A percentile compares a stretch with the other conserved stretches of the same genome.
Evolutionary conservation across 192 early-diverging fungal genomes (phyloP).

Genomic region (Backusella westeae): DNA sequence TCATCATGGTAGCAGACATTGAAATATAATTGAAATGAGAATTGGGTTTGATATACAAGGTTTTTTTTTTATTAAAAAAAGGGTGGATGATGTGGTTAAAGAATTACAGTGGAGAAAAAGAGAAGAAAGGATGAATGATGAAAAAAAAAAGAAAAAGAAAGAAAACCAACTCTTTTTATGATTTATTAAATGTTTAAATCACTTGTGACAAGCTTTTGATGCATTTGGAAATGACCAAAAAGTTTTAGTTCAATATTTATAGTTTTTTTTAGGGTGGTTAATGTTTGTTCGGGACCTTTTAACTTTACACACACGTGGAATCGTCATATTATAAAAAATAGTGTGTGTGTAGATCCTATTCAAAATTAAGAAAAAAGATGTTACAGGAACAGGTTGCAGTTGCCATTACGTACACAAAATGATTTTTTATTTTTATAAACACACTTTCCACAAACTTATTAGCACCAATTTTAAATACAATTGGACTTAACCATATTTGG

Average conservation of each 20-base stretch:
- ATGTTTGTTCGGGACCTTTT: not conserved
- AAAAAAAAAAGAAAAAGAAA: not conserved
- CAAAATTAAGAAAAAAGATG: not conserved
- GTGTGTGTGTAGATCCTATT: not conserved
- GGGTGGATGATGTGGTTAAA: not conserved
- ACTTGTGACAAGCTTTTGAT: conserved; percentile 1
- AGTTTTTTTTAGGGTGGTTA: not conserved
- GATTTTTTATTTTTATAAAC: not conserved
- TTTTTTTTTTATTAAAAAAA: not conserved
- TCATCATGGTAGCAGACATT: not conserved
- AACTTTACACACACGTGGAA: not conserved
- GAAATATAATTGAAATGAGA: not conserved
- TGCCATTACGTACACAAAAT: not conserved
- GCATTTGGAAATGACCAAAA: conserved; percentile 5
- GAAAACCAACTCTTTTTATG: not conserved
- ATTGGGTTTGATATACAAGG: not conserved
- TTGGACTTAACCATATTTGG: not conserved
- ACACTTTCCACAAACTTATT: not conserved
- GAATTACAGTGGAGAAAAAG: not conserved
- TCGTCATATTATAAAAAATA: not conserved
- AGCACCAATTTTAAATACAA: conserved; percentile 1
- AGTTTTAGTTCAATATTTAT: conserved; percentile 1
- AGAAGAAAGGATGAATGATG: not conserved
- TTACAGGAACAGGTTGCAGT: not conserved
- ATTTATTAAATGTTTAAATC: conserved; percentile 2